These are phyloP conservation scores for Boechera stricta DNA, from an alignment of 345 rosid genomes.

Conservation along the genomic window DNA sequence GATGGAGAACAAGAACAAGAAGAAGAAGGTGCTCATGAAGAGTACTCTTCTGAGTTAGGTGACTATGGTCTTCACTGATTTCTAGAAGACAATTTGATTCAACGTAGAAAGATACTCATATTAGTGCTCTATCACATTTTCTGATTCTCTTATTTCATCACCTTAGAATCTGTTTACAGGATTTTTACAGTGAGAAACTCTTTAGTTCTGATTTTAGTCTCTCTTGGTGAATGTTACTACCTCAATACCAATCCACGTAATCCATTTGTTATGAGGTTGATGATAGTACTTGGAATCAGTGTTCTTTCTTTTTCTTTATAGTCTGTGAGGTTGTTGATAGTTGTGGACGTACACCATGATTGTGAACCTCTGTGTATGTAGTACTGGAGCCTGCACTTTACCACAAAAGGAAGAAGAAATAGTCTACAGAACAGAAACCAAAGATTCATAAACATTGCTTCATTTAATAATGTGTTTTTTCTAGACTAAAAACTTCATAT, in stretches of 20 bases:
- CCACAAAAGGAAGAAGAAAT: not conserved
- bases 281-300: not conserved
- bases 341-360: not conserved
- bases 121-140: not conserved
- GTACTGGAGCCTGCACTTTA: not conserved
- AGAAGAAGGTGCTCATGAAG: slow-evolving; percentile 27
- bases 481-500: not conserved
- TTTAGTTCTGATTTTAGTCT: not conserved
- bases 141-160: slow-evolving; percentile 17
- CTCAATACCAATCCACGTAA: not conserved
- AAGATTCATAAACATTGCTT: not conserved
- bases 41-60: slow-evolving; percentile 37
- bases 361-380: not conserved
- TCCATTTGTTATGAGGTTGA: not conserved
- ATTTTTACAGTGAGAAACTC: slow-evolving; percentile 18
- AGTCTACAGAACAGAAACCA: not conserved
- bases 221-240: not conserved
- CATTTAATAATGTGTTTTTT: not conserved
- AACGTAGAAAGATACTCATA: not conserved
- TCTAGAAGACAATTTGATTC: not conserved
- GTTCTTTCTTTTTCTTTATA: not conserved
- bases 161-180: not conserved
- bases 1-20: slow-evolving; percentile 34
- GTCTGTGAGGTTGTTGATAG: not conserved
- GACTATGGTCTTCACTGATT: slow-evolving; percentile 45